A percentile compares a stretch with the other conserved stretches of the same genome.
Evolutionary conservation across 345 rosid genomes (phyloP).

Genomic region (Bruguiera gymnorhiza): DNA sequence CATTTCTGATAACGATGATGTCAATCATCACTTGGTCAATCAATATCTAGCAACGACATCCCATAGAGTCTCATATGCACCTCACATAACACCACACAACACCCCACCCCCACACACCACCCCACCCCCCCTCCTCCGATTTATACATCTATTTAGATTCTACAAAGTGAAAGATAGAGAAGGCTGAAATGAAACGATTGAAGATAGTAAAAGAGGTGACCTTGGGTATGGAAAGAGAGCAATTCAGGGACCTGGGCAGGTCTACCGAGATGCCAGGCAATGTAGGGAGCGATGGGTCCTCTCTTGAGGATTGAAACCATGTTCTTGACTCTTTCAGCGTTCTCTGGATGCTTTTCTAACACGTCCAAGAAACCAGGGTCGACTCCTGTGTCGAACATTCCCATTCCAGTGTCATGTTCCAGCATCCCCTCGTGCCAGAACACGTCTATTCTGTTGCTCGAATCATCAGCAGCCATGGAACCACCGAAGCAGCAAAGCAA

Average conservation of each 20-base stretch:
- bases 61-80: no score
- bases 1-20: no score
- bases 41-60: no score
- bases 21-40: no score
- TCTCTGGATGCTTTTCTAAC: slow-evolving; percentile 79
- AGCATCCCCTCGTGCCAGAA: slow-evolving; percentile 96
- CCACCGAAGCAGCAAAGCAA: neutral
- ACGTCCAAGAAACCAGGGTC: slow-evolving; percentile 75
- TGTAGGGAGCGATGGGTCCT: slow-evolving; percentile 69
- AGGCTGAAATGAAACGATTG: neutral
- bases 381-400: slow-evolving; percentile 64
- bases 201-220: slow-evolving; percentile 20
- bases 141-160: no score
- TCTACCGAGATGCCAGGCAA: slow-evolving; percentile 64
- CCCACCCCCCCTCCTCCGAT: no score
- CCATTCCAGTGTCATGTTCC: slow-evolving; percentile 53
- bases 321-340: slow-evolving; percentile 69
- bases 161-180: slow-evolving; percentile 16
- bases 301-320: slow-evolving; percentile 75
- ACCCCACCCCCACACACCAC: no score
- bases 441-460: slow-evolving; percentile 37
- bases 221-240: slow-evolving; percentile 66
- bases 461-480: slow-evolving; percentile 7
- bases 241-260: slow-evolving; percentile 53
- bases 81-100: no score